Base-by-base conservation (phyloP, 2,329 filamentous ascomycete species). In the Exophiala phaeomuriformis region DNA sequence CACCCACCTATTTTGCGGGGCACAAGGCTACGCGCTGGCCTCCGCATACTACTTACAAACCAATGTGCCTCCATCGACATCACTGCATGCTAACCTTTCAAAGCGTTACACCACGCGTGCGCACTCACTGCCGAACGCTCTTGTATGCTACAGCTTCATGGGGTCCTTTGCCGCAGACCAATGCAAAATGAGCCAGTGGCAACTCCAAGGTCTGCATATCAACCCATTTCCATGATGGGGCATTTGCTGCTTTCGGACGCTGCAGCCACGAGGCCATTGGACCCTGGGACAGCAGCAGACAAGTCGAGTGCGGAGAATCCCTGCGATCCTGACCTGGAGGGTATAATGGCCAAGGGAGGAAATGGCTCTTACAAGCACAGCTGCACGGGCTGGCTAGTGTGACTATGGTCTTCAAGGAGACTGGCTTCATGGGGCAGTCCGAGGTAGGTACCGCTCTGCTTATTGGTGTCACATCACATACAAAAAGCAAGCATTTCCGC, bases 241-340 rank as follows among this genome's bases (percentile, higher is more conserved):
- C 54, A 56, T 56, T 56, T 46, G 35, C 54, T 53, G 35, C 32
- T 56, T 56, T 53, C 33, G 54, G 54, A 52, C 47, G 48, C 43
- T 30, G 37, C 36, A 27, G 27, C 19, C 19, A 19, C 19, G 19
- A 19, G 19, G 19, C 19, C 19, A 19, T 19, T 19, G 19, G 19
- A 19, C 19, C 19, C 19, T 19, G 19, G 19, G 19, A 19, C 19
- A 19, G 19, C 19, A 19, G 19, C 19, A 19, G 8, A 36, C 28
- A 29, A 8, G 19, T 12, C 47, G 8, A 32, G 40, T 42, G 53
- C 36, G 44, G 53, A 44, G 42, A 37, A 32, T 29, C 44, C 29
- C 10, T 37, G 28, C 19, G 19, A 19, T 19, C 19, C 19, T 19
- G n/a, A 33, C 27, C 32, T 28, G 27, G 10, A 27, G 6, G 8